Percentiles rank a stretch among this genome's conserved stretches.
Evolutionary conservation across 345 rosid species (phyloP).

Genomic region (Acer yangbiense): DNA sequence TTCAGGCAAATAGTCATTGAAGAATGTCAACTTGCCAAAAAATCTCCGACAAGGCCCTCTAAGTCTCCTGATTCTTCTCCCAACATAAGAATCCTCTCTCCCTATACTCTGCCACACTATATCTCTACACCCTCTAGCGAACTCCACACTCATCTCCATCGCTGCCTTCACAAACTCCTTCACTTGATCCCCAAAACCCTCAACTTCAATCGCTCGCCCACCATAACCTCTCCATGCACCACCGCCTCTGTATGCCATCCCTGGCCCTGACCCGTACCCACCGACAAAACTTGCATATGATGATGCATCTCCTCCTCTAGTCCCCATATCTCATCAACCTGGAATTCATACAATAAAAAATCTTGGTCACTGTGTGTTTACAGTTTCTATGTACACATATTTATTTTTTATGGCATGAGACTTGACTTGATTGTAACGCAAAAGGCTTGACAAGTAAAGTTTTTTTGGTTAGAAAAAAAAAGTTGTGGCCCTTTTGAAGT

Average conservation of each 20-base stretch:
- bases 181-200: slow-evolving; percentile 40
- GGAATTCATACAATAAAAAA: not conserved
- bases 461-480: not conserved
- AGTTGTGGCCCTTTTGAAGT: too few relatives aligned
- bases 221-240: not conserved
- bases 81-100: slow-evolving; percentile 53
- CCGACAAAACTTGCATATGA: not conserved
- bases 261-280: not conserved
- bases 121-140: slow-evolving; percentile 66
- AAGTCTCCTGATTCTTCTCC: slow-evolving; percentile 38
- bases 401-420: not conserved
- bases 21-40: slow-evolving; percentile 34
- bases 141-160: slow-evolving; percentile 58
- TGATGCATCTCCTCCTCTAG: slow-evolving; percentile 2
- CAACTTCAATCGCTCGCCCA: slow-evolving; percentile 17
- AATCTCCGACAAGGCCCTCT: slow-evolving; percentile 31
- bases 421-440: slow-evolving; percentile 19
- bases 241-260: not conserved
- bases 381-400: not conserved
- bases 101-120: slow-evolving; percentile 57
- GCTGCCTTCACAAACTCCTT: slow-evolving; percentile 56
- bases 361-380: not conserved
- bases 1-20: slow-evolving; percentile 62
- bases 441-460: not conserved
- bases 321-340: slow-evolving; percentile 2